Evolutionary conservation across 805 yeast species (phyloP), one percentile per base, ranked within the genome.

Genomic region (Wickerhamiella qilinensis): DNA sequence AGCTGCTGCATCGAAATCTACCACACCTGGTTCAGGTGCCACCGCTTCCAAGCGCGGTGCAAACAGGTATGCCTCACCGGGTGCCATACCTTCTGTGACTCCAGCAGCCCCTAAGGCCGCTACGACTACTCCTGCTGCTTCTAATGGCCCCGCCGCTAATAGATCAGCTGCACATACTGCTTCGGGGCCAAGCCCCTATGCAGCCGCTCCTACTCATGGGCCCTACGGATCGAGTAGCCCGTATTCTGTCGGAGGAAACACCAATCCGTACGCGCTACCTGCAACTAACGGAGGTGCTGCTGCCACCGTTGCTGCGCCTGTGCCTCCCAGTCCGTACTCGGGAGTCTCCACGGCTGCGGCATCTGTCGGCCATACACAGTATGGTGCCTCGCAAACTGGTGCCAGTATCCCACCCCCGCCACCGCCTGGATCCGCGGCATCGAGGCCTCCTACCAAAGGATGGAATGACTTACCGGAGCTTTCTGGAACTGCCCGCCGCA

Each of bases 1-100:
- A 16, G 46, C 66, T 35, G 74, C 72, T 48, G 93, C 94, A 6
- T 64, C 74, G 14, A 33, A 24, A 7, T 15, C 35, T 3, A 32
- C 20, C 18, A 4, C 12, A 14, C 17, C 8, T 29, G 12, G 16
- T 15, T 15, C 32, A 15, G 32, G 15, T 15, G 8, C 32, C 12
- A 15, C 32, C 12, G n/a, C 32, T 29, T 8, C n/a, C 17, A 29
- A 8, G n/a, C 16, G 8, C n/a, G 7, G 7, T 15, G 16, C 12
- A 9, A 15, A 15, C 12, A 9, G 8, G 12, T 15, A 29, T 15
- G 32, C 17, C 16, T 9, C 32, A 15, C 32, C 32, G n/a, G 17
- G 8, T n/a, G n/a, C 8, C 16, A 8, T 15, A 7, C 12, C 8
- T 11, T 11, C 32, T 7, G 8, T 15, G 32, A 15, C 43, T 17